These are phyloP conservation scores for Monosporascus sp. DNA, from an alignment of 2,329 filamentous ascomycete genomes.

Conservation along the genomic window DNA sequence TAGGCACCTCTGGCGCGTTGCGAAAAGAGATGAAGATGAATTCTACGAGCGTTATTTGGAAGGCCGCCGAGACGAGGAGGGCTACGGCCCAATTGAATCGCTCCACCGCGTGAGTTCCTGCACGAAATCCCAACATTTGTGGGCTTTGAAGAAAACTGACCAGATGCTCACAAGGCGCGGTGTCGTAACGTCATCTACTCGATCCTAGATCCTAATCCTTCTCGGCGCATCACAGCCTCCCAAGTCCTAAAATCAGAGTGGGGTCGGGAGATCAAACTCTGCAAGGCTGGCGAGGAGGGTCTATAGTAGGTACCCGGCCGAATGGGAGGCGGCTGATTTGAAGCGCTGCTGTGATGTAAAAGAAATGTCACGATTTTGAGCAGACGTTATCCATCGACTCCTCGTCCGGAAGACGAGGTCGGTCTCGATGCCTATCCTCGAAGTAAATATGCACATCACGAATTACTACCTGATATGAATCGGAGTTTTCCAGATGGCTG, in stretches of 20 bases:
- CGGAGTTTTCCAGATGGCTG: not conserved
- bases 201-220: conserved; percentile 90
- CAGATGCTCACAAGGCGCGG: conserved; percentile 61
- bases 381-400: not conserved
- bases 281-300: conserved; percentile 93
- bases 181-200: conserved; percentile 99
- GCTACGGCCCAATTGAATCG: conserved; percentile 93
- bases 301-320: conserved; percentile 47
- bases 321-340: not conserved
- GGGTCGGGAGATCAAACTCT: conserved; percentile 96
- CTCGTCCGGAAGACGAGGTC: not conserved
- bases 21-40: conserved; percentile 93
- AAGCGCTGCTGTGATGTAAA: not conserved
- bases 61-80: conserved; percentile 87
- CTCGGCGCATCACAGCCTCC: conserved; percentile 86
- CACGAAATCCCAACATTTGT: not conserved
- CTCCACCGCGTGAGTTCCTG: conserved; percentile 73
- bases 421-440: not conserved
- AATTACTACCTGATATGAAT: not conserved
- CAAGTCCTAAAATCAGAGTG: conserved; percentile 98
- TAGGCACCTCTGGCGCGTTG: conserved; percentile 92
- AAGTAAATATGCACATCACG: not conserved
- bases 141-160: conserved; percentile 12
- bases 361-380: not conserved
- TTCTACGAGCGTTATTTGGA: conserved; percentile 94